Evolutionary conservation across 2,329 filamentous ascomycete species (phyloP).

Genomic region (Penicillium sp.): DNA sequence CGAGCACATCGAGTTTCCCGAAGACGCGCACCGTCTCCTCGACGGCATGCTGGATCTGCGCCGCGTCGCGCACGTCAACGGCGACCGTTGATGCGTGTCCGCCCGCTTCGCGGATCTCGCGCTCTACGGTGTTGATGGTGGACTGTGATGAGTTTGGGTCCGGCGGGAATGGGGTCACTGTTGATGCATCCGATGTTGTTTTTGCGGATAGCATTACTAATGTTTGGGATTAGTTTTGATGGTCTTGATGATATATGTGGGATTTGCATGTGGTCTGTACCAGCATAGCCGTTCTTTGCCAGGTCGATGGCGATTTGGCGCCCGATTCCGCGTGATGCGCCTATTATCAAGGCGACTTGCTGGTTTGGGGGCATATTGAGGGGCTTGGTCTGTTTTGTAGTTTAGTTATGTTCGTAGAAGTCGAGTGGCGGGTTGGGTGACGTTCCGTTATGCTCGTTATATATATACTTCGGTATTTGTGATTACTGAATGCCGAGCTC

Average conservation of each 20-base stretch:
- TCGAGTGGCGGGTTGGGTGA: neutral
- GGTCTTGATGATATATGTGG: neutral
- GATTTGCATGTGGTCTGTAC: constrained; percentile 45
- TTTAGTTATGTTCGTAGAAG: neutral
- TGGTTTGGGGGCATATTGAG: constrained; percentile 16
- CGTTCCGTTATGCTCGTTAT: neutral
- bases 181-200: constrained; percentile 63
- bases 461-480: neutral
- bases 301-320: constrained; percentile 77
- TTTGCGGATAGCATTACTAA: constrained; percentile 77
- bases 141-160: constrained; percentile 72
- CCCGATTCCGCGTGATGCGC: constrained; percentile 77
- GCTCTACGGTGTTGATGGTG: constrained; percentile 76
- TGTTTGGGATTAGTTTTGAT: constrained; percentile 3
- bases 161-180: constrained; percentile 64
- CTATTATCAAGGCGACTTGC: constrained; percentile 68
- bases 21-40: constrained; percentile 59
- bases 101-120: constrained; percentile 67
- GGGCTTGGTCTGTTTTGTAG: neutral
- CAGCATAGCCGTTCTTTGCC: constrained; percentile 67
- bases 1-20: constrained; percentile 67
- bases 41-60: constrained; percentile 62
- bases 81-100: constrained; percentile 64
- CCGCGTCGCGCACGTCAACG: constrained; percentile 68
- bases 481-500: neutral